phyloP scores from a whole-genome alignment of 192 early-diverging fungal genomes.

The Powellomyces hirtus region DNA sequence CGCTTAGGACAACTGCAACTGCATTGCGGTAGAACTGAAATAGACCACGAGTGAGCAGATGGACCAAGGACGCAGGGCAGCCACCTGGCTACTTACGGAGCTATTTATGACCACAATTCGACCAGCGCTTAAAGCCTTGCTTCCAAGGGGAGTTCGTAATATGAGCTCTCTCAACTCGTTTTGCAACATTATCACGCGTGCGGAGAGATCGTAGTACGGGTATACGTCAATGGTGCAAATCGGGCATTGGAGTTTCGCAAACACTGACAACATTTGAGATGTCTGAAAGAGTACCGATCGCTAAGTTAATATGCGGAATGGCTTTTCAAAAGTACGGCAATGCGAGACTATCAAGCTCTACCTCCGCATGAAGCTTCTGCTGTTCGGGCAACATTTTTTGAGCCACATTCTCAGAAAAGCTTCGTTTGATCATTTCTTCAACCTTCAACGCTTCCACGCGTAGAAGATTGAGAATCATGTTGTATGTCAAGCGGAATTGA shows the following conservation, averaged over 20 bases:
- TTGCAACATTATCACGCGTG: slow-evolving; percentile 50
- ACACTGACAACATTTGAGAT: slow-evolving; percentile 56
- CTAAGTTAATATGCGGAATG: too few relatives aligned
- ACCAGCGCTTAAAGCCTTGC: slow-evolving; percentile 67
- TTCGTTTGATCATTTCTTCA: slow-evolving; percentile 98
- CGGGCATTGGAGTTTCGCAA: slow-evolving; percentile 70
- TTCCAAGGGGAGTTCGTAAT: slow-evolving; percentile 52
- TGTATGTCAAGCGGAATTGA: slow-evolving; percentile 96
- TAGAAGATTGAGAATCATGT: slow-evolving; percentile 96
- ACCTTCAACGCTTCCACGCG: slow-evolving; percentile 92
- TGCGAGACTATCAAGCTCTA: slow-evolving; percentile 27
- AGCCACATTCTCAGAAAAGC: slow-evolving; percentile 88
- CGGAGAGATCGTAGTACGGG: slow-evolving; percentile 67
- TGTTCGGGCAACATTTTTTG: slow-evolving; percentile 87
- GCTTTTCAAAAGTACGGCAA: neutral
- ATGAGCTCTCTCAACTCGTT: slow-evolving; percentile 58
- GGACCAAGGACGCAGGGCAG: neutral
- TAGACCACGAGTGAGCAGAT: slow-evolving; percentile 19
- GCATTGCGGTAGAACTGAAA: slow-evolving; percentile 69
- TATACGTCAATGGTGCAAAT: slow-evolving; percentile 79
- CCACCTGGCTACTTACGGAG: slow-evolving; percentile 36
- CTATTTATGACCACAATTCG: slow-evolving; percentile 78
- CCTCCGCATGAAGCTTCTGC: slow-evolving; percentile 66
- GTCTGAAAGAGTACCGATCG: too few relatives aligned
- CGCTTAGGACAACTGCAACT: slow-evolving; percentile 60